phyloP scores from a whole-genome alignment of 2,329 filamentous ascomycete genomes.

The Fulvia fulva region DNA sequence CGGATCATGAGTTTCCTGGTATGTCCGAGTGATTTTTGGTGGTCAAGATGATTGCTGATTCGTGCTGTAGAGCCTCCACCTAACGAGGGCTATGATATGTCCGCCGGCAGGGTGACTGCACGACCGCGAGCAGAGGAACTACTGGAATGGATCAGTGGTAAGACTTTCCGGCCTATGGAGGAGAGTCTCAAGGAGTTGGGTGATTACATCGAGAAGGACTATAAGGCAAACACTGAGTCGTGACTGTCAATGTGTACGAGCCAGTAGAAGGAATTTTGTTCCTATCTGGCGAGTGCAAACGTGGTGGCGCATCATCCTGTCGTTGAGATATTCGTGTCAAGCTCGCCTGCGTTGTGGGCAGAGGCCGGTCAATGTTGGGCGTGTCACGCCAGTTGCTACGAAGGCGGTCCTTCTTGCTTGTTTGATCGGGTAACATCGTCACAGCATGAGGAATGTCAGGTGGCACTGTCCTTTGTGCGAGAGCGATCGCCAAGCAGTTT shows the following conservation, averaged over 20 bases:
- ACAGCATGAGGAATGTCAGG: too few species aligned
- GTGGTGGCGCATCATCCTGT: too few species aligned
- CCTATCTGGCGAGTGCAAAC: neutral
- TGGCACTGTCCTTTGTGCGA: too few species aligned
- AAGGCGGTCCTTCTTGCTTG: too few species aligned
- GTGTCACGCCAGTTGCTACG: too few species aligned
- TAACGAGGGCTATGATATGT: slow-evolving; percentile 23
- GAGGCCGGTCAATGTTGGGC: too few species aligned
- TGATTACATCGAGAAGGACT: neutral
- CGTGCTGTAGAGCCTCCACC: slow-evolving; percentile 12
- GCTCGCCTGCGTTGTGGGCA: too few species aligned
- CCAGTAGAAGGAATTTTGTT: neutral
- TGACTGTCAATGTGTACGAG: neutral
- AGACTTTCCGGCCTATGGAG: slow-evolving; percentile 32
- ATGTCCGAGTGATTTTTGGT: neutral
- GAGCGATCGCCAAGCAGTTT: too few species aligned
- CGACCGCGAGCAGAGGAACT: slow-evolving; percentile 29
- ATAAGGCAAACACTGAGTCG: neutral
- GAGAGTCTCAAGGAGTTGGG: slow-evolving; percentile 20
- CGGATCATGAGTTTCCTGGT: slow-evolving; percentile 35
- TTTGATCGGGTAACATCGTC: too few species aligned
- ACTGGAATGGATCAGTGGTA: slow-evolving; percentile 28
- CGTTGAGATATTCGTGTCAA: too few species aligned
- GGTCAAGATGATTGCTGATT: neutral
- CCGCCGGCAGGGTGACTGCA: slow-evolving; percentile 19